A percentile compares a stretch with the other conserved stretches of the same genome.
Conservation (phyloP, 495 filamentous ascomycete genomes). For the Beverwykella pulmonaria region DNA sequence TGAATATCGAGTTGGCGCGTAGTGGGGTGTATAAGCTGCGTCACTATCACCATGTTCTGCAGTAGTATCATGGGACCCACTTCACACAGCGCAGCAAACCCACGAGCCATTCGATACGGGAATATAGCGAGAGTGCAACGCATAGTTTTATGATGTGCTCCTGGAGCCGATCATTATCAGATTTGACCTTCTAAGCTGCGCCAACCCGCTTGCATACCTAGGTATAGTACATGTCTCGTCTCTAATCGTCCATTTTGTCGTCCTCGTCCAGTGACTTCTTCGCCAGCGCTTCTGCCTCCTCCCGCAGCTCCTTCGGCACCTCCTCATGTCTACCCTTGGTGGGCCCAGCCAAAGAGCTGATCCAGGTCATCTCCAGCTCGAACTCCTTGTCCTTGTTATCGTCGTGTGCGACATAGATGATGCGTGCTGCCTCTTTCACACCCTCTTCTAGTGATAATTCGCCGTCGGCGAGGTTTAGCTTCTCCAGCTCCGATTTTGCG, state of each 20-base stretch:
- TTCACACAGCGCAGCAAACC: neutral
- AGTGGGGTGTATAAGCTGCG: constrained; percentile 61
- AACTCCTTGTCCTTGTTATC: constrained; percentile 99
- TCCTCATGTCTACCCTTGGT: constrained; percentile 89
- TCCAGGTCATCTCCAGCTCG: constrained; percentile 98
- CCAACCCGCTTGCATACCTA: constrained; percentile 15
- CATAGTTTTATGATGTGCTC: neutral
- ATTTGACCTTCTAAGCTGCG: constrained; percentile 26
- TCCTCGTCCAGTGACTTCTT: constrained; percentile 51
- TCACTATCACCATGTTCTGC: constrained; percentile 47
- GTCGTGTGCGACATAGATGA: constrained; percentile 95
- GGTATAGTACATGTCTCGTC: constrained; percentile 29
- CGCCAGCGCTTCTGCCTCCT: constrained; percentile 77
- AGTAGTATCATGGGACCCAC: neutral
- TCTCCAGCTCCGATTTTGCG: constrained; percentile 96
- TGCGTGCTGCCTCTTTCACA: constrained; percentile 93
- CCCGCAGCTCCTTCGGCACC: constrained; percentile 82
- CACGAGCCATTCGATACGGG: neutral
- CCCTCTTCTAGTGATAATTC: constrained; percentile 79
- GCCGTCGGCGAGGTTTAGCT: constrained; percentile 80
- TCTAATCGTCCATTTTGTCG: constrained; percentile 49
- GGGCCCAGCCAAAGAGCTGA: constrained; percentile 77
- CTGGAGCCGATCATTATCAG: constrained; percentile 4
- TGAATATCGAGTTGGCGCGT: constrained; percentile 34
- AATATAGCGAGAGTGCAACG: neutral